Percentiles rank a stretch among this genome's conserved stretches.
These are phyloP conservation scores for Phytophthora tentaculata DNA, from an alignment of 352 stramenopile species.

Conservation along the genomic window DNA sequence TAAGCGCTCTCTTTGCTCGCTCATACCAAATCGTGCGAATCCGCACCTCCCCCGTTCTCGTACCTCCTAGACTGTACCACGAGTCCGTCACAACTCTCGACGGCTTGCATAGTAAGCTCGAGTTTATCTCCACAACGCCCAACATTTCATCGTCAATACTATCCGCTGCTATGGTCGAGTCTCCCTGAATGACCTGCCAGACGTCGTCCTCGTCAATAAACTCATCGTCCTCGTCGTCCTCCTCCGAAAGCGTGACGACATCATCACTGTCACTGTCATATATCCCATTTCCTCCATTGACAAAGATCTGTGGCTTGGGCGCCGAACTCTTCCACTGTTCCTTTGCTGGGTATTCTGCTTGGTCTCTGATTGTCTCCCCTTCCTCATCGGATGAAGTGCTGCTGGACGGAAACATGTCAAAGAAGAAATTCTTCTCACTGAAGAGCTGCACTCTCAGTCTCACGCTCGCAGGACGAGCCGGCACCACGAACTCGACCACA, in stretches of 20 bases:
- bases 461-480: slow-evolving; percentile 23
- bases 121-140: slow-evolving; percentile 59
- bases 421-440: slow-evolving; percentile 84
- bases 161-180: slow-evolving; percentile 2
- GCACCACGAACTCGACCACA: slow-evolving; percentile 46
- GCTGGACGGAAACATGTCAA: slow-evolving; percentile 80
- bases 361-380: not conserved
- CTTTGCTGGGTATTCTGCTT: slow-evolving; percentile 3
- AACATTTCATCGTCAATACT: slow-evolving; percentile 52
- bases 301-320: slow-evolving; percentile 18
- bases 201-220: slow-evolving; percentile 26
- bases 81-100: slow-evolving; percentile 50
- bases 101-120: slow-evolving; percentile 43
- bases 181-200: slow-evolving; percentile 22
- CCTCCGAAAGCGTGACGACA: slow-evolving; percentile 52
- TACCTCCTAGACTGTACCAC: slow-evolving; percentile 64
- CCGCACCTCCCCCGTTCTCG: slow-evolving; percentile 64
- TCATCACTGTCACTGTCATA: slow-evolving; percentile 59
- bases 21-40: slow-evolving; percentile 65
- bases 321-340: slow-evolving; percentile 13
- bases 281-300: slow-evolving; percentile 25
- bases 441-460: slow-evolving; percentile 57
- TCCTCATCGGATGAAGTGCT: slow-evolving; percentile 22
- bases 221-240: slow-evolving; percentile 47
- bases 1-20: slow-evolving; percentile 18